Percentiles rank a stretch among this genome's conserved stretches.
Conservation (phyloP, 805 yeast genomes). For the Zygosaccharomyces kombuchaensis region DNA sequence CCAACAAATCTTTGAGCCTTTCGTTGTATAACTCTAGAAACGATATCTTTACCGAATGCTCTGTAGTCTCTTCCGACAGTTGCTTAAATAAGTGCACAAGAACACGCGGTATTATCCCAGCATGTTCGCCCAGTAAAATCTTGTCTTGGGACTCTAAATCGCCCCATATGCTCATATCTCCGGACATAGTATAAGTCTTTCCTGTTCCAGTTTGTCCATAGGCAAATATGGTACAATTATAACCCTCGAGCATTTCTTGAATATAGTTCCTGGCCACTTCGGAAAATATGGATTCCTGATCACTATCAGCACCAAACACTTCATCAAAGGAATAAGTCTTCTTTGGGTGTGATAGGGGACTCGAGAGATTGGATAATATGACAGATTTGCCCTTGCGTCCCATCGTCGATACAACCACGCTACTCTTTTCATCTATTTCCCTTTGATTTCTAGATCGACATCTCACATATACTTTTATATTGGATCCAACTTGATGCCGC, state of each 20-base stretch:
- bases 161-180: conserved; percentile 50
- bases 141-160: conserved; percentile 25
- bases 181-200: conserved; percentile 71
- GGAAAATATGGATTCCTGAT: conserved; percentile 62
- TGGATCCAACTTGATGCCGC: conserved; percentile 19
- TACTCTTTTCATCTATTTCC: conserved; percentile 51
- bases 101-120: conserved; percentile 63
- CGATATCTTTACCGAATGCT: conserved; percentile 62
- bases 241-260: conserved; percentile 64
- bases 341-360: conserved; percentile 21
- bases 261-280: conserved; percentile 55
- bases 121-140: conserved; percentile 38
- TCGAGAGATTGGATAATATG: conserved; percentile 34
- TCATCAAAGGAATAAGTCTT: conserved; percentile 69
- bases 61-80: conserved; percentile 42
- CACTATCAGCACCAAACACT: conserved; percentile 77
- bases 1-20: conserved; percentile 64
- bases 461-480: conserved; percentile 53
- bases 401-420: conserved; percentile 50
- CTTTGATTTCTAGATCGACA: conserved; percentile 53
- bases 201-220: conserved; percentile 92
- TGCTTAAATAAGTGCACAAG: conserved; percentile 50
- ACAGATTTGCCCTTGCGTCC: conserved; percentile 46
- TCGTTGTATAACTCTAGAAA: conserved; percentile 82
- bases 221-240: conserved; percentile 75